Conservation (phyloP, 1,139 yeast genomes). For the Entelexis paramagnoliae region DNA sequence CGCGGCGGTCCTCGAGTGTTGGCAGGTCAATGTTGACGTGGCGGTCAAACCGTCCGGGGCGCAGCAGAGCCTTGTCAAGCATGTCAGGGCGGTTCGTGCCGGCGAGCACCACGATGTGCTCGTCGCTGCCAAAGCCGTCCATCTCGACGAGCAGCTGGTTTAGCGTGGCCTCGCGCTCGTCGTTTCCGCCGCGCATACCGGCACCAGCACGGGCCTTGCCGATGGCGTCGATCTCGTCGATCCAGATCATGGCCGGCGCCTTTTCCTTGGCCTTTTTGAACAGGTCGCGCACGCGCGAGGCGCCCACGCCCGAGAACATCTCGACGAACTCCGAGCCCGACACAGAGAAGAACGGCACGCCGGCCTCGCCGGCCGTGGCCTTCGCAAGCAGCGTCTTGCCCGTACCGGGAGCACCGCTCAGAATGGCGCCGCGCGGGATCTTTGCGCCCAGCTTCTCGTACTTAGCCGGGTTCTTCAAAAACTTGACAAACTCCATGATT, state of each 20-base stretch:
- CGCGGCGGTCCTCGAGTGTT: conserved; percentile 85
- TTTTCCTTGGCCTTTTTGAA: conserved; percentile 84
- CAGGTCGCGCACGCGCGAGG: conserved; percentile 89
- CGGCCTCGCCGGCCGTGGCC: conserved; percentile 99
- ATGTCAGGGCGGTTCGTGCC: conserved; percentile 96
- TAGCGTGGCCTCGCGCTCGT: conserved; percentile 91
- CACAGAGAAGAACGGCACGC: conserved; percentile 88
- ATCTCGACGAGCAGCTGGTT: conserved; percentile 92
- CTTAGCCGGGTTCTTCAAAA: conserved; percentile 80
- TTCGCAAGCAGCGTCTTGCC: conserved; percentile 94
- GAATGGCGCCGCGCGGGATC: conserved; percentile 93
- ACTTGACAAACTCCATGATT: conserved; percentile 93
- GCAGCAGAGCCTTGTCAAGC: conserved; percentile 78
- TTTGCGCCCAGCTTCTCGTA: conserved; percentile 90
- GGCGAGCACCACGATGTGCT: conserved; percentile 91
- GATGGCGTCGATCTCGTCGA: conserved; percentile 97
- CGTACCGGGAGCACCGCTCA: conserved; percentile 98
- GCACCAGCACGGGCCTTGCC: conserved; percentile 87
- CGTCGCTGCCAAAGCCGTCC: conserved; percentile 88
- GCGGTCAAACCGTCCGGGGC: conserved; percentile 96
- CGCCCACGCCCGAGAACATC: conserved; percentile 99
- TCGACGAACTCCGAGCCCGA: conserved; percentile 98
- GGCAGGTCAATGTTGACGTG: conserved; percentile 88
- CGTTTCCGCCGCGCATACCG: conserved; percentile 73
- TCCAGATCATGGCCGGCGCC: conserved; percentile 90